phyloP scores from a whole-genome alignment of 345 rosid genomes.

The Cardiospermum halicacabum region DNA sequence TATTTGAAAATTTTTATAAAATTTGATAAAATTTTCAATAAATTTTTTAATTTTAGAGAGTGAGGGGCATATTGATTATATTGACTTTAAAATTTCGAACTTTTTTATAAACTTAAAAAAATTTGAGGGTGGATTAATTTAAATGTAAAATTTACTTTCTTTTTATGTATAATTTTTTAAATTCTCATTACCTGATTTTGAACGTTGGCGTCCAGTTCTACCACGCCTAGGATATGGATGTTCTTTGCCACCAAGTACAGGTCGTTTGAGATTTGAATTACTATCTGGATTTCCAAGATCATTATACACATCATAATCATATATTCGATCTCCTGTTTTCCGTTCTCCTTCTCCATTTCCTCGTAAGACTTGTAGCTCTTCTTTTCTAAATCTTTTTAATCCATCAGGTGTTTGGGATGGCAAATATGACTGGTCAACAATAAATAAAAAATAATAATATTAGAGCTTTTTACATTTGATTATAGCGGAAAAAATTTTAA shows the following conservation, averaged over 20 bases:
- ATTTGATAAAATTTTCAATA: too few relatives aligned
- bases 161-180: too few relatives aligned
- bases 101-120: too few relatives aligned
- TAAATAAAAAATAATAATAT: too few relatives aligned
- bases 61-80: too few relatives aligned
- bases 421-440: constrained; percentile 24
- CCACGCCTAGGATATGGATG: constrained; percentile 56
- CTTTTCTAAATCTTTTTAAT: constrained; percentile 25
- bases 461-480: too few relatives aligned
- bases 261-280: constrained; percentile 8
- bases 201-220: constrained; percentile 43
- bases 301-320: constrained; percentile 38
- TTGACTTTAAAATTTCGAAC: too few relatives aligned
- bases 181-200: constrained; percentile 17
- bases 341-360: constrained; percentile 40
- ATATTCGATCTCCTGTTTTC: constrained; percentile 27
- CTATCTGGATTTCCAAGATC: constrained; percentile 36
- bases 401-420: constrained; percentile 37
- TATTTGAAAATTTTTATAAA: too few relatives aligned
- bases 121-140: too few relatives aligned
- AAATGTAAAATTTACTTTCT: too few relatives aligned
- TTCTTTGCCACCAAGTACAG: constrained; percentile 24
- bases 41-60: too few relatives aligned
- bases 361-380: constrained; percentile 25
- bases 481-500: too few relatives aligned